phyloP scores from a whole-genome alignment of 2,329 filamentous ascomycete genomes.

The Hypoxylon sp. region DNA sequence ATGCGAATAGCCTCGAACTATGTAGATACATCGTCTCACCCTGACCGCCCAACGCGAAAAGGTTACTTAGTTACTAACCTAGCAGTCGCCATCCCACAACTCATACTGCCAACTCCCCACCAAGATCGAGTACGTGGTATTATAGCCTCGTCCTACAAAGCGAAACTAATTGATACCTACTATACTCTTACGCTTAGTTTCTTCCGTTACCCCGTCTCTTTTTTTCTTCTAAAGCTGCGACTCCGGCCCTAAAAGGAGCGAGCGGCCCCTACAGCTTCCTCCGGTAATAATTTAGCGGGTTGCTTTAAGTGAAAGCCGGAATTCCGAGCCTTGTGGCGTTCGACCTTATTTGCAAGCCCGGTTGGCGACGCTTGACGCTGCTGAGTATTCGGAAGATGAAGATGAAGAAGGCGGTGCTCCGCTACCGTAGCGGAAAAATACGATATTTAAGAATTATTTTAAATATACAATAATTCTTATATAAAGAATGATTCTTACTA shows the following conservation, averaged over 20 bases:
- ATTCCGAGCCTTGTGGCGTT: background rate
- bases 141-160: background rate
- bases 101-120: background rate
- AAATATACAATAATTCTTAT: no score
- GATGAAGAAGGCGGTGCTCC: background rate
- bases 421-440: no score
- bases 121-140: background rate
- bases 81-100: background rate
- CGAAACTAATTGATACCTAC: background rate
- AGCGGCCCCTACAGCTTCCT: background rate
- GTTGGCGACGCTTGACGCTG: background rate
- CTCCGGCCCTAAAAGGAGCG: background rate
- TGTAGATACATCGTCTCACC: background rate
- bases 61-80: background rate
- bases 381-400: background rate
- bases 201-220: background rate
- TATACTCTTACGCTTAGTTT: background rate
- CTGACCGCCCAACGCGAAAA: background rate
- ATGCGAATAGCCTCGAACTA: background rate
- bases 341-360: background rate
- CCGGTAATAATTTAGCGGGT: background rate
- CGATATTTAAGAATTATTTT: no score
- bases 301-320: background rate
- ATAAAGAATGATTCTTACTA: no score
- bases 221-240: background rate